A percentile compares a stretch with the other conserved stretches of the same genome.
Evolutionary conservation across 1,284 basidiomycete genomes (phyloP).

Genomic region (Malassezia japonica): DNA sequence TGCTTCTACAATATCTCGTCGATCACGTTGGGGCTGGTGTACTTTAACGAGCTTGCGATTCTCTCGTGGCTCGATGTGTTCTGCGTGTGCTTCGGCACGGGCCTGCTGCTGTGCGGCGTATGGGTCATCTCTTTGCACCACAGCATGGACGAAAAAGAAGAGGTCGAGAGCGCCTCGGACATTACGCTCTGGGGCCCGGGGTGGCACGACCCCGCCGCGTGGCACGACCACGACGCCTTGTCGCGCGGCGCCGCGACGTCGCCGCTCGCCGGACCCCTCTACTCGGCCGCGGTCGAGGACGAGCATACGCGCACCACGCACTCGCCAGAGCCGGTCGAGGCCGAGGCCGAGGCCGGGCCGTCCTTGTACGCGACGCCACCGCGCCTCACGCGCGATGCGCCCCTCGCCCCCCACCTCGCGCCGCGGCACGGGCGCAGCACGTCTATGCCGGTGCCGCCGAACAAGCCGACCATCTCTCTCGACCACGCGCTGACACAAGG

Average conservation of each 20-base stretch:
- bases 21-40: slow-evolving; percentile 57
- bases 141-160: slow-evolving; percentile 13
- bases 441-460: not conserved
- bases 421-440: not conserved
- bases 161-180: slow-evolving; percentile 6
- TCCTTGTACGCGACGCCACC: not conserved
- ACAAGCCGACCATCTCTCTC: slow-evolving; percentile 20
- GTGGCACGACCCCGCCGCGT: slow-evolving; percentile 8
- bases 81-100: slow-evolving; percentile 69
- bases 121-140: slow-evolving; percentile 62
- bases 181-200: slow-evolving; percentile 6
- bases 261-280: not conserved
- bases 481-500: slow-evolving; percentile 22
- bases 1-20: slow-evolving; percentile 91
- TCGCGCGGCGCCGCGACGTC: not conserved
- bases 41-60: slow-evolving; percentile 75
- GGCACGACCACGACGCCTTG: not conserved
- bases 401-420: not conserved
- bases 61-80: slow-evolving; percentile 62
- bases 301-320: not conserved
- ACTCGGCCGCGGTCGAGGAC: not conserved
- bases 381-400: not conserved
- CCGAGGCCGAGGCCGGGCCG: not conserved
- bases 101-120: slow-evolving; percentile 72
- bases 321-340: not conserved